Conservation (phyloP, 805 yeast species). For the Saccharomyces jurei region DNA sequence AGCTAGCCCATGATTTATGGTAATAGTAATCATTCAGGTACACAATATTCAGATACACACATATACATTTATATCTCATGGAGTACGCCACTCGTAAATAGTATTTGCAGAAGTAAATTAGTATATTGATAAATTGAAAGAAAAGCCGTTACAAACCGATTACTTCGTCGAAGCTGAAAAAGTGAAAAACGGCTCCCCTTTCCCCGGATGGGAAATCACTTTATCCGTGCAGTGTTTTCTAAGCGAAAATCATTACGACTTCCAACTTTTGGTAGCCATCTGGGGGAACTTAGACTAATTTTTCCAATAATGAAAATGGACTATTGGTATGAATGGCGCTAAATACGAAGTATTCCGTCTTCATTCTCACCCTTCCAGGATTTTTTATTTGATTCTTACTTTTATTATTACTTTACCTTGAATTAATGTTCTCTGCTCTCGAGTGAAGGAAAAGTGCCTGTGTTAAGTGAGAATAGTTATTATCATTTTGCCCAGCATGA, state of each 20-base stretch:
- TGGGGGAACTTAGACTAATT: not conserved
- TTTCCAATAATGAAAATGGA: not conserved
- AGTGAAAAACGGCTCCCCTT: not conserved
- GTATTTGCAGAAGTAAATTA: not conserved
- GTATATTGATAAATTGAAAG: not conserved
- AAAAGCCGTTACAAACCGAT: not conserved
- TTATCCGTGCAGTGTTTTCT: not conserved
- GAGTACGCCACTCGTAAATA: not conserved
- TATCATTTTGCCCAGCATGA: not conserved
- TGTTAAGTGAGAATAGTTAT: not conserved
- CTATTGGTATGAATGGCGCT: not conserved
- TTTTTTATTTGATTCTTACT: not conserved
- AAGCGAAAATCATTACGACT: not conserved
- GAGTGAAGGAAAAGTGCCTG: not conserved
- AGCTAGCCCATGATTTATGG: not conserved
- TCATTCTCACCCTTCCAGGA: not conserved
- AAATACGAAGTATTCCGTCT: not conserved
- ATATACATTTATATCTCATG: not conserved
- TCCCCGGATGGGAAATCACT: not conserved
- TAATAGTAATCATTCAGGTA: not conserved
- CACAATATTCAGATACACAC: not conserved
- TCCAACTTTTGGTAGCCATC: not conserved
- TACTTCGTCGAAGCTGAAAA: not conserved
- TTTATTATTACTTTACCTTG: not conserved
- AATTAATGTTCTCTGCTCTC: not conserved